Evolutionary conservation across 768 basidiomycete genomes (phyloP), one percentile per base, ranked within the genome.

Genomic region (Pleurotus platypus): DNA sequence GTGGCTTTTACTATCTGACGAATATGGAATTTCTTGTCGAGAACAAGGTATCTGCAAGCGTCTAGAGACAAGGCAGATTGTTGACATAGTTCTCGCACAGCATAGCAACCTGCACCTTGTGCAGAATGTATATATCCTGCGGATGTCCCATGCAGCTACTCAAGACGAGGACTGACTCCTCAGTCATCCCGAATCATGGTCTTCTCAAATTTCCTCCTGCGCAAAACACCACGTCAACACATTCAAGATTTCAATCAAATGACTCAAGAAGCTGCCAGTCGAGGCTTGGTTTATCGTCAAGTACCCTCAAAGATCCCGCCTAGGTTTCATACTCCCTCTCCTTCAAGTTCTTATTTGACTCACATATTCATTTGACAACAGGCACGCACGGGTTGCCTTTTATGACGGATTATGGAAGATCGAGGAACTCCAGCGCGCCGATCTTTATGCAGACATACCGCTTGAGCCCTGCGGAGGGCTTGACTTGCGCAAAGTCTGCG

Each of bases 381-480:
- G 51, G 20, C 51, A 54, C 42, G 18, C 51, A 20, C 35, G 51
- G 39, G 51, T 54, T 1, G 11, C 39, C 18, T 54, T 54, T 42
- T 54, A 54, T 6, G 51, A 54, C 12, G 51, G 51, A 0, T 2
- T 54, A 8, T 54, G 51, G 51, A 16, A 39, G 6, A 54, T 54
- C 13, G n/a, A 24, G 42, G 51, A 43, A 3, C 20, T 39, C 20
- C 0, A 26, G 22, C 39, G 15, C 16, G 51, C 51, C 6, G 22
- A 54, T 22, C 35, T 54, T 26, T 54, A 12, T 2, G 51, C 51
- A 1, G 51, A 54, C 38, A 24, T 54, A 11, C 51, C 38, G 5
- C 51, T 54, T 2, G 51, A 54, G 15, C 51, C 51, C 11, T 54
- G 51, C 42, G 51, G 51, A 18, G 37, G 51, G 2, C 51, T 54